Base-by-base conservation (phyloP, 1,284 basidiomycete genomes). In the Bondarzewia mesenterica region DNA sequence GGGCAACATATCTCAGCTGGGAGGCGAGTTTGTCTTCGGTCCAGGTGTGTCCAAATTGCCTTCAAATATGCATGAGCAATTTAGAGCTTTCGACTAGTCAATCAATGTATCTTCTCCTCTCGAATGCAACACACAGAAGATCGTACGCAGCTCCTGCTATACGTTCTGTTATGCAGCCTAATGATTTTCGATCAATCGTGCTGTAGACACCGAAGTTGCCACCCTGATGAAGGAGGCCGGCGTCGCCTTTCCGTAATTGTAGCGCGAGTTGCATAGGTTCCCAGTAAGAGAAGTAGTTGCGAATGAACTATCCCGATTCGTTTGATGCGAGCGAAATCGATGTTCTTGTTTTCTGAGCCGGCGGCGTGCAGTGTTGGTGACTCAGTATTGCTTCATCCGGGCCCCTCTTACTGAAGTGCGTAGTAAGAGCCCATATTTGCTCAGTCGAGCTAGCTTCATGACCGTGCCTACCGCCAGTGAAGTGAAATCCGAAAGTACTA, bases 91-190 rank as follows among this genome's bases (percentile, higher is more conserved):
- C 8, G 7, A 22, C 20, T 23, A 63, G 66, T 60, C 21, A 46
- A 58, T 35, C 55, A 55, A 22, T 80, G 78, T 52, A 60, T 63
- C 0, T 81, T 75, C 50, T 72, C 73, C 4, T 73, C 70, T 39
- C 65, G 74, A 3, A 82, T 84, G 81, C 65, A 68, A 46, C 74
- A 82, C 53, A 77, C 78, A 0, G 72, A 79, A 56, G 80, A 84
- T 59, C 80, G 80, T 82, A 58, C 63, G 78, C 62, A 7, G 15
- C 22, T n/a, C n/a, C 10, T 14, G 51, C 6, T 3, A 32, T 32
- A 6, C n/a, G 12, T 32, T 4, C n/a, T 32, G 29, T 32, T 7
- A 5, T 32, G 10, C n/a, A 10, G 10, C 10, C 29, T 32, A n/a
- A 32, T 7, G 3, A 3, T 32, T 32, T 32, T 32, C 29, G 29